Conservation (phyloP, 345 rosid species). For the Isatis tinctoria region DNA sequence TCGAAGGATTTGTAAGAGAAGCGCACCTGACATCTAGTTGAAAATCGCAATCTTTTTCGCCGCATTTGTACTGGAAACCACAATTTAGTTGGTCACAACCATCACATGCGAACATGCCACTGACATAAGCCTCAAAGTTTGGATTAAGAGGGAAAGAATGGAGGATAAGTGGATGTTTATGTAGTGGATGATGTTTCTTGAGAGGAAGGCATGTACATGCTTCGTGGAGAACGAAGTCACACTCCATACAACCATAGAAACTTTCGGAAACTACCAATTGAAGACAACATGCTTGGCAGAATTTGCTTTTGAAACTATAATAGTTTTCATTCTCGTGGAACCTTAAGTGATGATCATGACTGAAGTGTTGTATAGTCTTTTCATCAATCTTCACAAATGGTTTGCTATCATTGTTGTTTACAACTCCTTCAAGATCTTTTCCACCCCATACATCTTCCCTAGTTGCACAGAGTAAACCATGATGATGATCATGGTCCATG, state of each 20-base stretch:
- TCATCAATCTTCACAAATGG: not conserved
- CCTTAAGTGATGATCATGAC: not conserved
- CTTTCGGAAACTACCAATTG: not conserved
- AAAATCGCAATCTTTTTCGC: not conserved
- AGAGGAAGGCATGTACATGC: not conserved
- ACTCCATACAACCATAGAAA: not conserved
- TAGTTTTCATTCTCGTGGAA: not conserved
- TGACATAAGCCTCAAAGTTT: not conserved
- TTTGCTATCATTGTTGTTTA: too few relatives aligned
- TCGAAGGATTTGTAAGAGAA: not conserved
- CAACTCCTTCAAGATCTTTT: not conserved
- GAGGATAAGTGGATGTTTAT: not conserved
- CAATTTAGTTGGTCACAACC: constrained; percentile 7
- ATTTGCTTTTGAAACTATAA: not conserved
- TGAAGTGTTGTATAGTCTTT: not conserved
- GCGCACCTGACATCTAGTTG: constrained; percentile 8
- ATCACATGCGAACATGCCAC: not conserved
- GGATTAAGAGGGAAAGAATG: not conserved
- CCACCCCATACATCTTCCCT: not conserved
- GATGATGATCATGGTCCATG: not conserved
- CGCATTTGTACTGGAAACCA: constrained; percentile 1
- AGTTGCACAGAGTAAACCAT: not conserved
- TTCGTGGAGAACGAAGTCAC: not conserved
- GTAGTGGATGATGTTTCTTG: not conserved
- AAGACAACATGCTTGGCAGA: constrained; percentile 6